Base-by-base conservation (phyloP, 495 filamentous ascomycete species). In the Neurospora sp. region DNA sequence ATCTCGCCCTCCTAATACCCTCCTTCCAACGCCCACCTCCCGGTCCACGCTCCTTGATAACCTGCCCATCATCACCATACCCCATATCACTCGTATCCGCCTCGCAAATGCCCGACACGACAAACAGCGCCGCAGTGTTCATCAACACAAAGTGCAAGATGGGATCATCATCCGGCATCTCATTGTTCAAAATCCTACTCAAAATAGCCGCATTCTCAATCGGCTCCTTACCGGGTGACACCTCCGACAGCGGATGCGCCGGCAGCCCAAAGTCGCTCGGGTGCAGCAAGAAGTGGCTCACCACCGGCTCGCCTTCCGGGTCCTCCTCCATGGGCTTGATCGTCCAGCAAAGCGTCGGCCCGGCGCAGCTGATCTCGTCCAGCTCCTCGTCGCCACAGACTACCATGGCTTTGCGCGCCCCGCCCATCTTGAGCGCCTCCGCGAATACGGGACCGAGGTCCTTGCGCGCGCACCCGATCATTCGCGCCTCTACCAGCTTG, bases 361-460 rank as follows among this genome's bases (percentile, higher is more conserved):
- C 94, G 4, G 94, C 96, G 76, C 93, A 96, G 74, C 90, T 93
- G 72, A 99, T 90, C 83, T 99, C 96, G 80, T 99, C 96, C 70
- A 99, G 89, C 71, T 98, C 92, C 82, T 98, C 96, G 73, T 91
- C 90, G 39, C 96, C 96, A 79, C 94, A 98, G 8, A 98, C 92
- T 6, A 99, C 90, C 81, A 99, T 86, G 3, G 92, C 94, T 79
- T 97, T 97, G 75, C 85, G 87, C 5, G 89, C 88, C 39, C 94
- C 94, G n/a, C 87, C 87, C 72, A 97, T 84, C 15, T 85, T 84
- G 66, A 99, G 84, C 10, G 96, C 94, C 73, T 96, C 92, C 2
- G 91, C 94, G 80, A 98, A 99, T 17, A 93, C 90, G 8, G 89
- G 90, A 2, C 95, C 96, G 34, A 99, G 86, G 71, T 91, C 91